phyloP scores from a whole-genome alignment of 805 yeast species.

The Saccharomyces paradoxus region DNA sequence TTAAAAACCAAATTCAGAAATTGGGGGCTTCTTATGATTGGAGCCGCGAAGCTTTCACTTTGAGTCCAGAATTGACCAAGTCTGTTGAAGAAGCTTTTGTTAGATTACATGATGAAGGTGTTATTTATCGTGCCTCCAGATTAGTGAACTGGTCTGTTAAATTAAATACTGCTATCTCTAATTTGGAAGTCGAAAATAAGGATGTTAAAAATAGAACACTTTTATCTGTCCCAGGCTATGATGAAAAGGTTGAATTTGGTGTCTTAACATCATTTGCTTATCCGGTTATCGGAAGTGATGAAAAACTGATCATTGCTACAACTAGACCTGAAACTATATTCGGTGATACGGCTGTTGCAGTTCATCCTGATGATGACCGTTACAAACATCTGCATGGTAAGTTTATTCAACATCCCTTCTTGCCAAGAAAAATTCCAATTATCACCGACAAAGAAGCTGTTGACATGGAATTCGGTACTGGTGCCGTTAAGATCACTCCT shows the following conservation, averaged over 20 bases:
- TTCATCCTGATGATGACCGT: slow-evolving; percentile 90
- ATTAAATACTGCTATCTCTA: slow-evolving; percentile 89
- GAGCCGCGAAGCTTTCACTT: slow-evolving; percentile 88
- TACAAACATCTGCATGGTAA: slow-evolving; percentile 94
- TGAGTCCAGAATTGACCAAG: slow-evolving; percentile 65
- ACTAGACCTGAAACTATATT: slow-evolving; percentile 98
- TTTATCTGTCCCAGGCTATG: slow-evolving; percentile 83
- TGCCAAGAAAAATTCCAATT: slow-evolving; percentile 79
- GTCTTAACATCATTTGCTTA: slow-evolving; percentile 93
- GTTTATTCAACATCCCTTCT: slow-evolving; percentile 81
- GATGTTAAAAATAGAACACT: slow-evolving; percentile 75
- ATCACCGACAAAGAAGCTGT: slow-evolving; percentile 87
- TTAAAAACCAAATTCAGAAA: slow-evolving; percentile 72
- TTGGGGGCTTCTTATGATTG: slow-evolving; percentile 97
- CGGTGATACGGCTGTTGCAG: slow-evolving; percentile 97
- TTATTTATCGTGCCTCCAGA: slow-evolving; percentile 87
- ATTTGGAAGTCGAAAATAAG: slow-evolving; percentile 92
- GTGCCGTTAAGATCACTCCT: slow-evolving; percentile 98
- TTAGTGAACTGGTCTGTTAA: slow-evolving; percentile 95
- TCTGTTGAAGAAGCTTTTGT: slow-evolving; percentile 91
- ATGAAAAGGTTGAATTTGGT: slow-evolving; percentile 88
- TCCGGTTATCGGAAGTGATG: slow-evolving; percentile 77
- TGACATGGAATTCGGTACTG: slow-evolving; percentile 99
- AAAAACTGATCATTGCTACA: slow-evolving; percentile 85
- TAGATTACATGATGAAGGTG: slow-evolving; percentile 86